Evolutionary conservation across 306 rosid species (phyloP).

Genomic region (Ormosia emarginata): DNA sequence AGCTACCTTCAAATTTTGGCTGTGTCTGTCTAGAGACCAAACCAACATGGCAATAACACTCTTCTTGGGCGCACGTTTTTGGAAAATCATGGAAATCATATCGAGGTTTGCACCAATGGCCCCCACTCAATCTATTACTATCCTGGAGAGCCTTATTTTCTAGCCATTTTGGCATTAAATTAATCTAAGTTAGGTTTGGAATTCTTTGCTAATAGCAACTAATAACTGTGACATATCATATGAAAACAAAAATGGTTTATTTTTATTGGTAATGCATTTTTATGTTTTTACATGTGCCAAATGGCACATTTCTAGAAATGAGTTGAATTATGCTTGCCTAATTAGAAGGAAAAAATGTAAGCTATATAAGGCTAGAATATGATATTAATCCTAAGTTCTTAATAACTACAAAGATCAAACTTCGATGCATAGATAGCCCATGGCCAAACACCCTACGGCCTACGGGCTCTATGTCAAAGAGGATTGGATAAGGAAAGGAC

Average conservation of each 20-base stretch:
- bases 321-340: background rate
- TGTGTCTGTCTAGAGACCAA: background rate
- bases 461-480: constrained; percentile 9
- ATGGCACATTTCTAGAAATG: background rate
- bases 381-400: constrained; percentile 3
- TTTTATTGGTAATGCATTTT: background rate
- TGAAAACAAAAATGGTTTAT: background rate
- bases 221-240: background rate
- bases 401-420: background rate
- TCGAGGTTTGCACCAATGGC: background rate
- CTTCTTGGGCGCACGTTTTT: background rate
- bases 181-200: constrained; percentile 25
- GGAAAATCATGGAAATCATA: background rate
- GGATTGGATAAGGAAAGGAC: constrained; percentile 24
- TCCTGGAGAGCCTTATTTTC: background rate
- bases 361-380: background rate
- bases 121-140: constrained; percentile 32
- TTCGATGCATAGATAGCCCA: constrained; percentile 7
- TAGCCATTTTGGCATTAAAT: too few species aligned
- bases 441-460: constrained; percentile 8
- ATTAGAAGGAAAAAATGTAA: background rate
- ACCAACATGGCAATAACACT: background rate
- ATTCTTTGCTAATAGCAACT: background rate
- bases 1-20: background rate
- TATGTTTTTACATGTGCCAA: background rate